Conservation (phyloP, 2,329 filamentous ascomycete species). For the Clarireedia homoeocarpa region DNA sequence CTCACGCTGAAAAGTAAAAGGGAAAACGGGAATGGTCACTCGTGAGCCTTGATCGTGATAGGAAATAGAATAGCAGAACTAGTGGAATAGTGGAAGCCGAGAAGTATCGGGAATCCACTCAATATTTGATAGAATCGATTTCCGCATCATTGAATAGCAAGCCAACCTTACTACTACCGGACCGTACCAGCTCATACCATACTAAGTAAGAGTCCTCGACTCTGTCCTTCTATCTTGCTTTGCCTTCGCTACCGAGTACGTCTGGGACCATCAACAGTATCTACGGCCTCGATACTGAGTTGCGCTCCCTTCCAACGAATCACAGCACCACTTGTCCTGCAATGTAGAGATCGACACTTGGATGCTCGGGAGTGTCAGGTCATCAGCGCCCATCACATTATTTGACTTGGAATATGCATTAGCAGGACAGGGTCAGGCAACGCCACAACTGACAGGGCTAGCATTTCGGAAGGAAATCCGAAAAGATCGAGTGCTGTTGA, state of each 20-base stretch:
- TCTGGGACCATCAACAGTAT: not conserved
- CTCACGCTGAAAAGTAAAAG: not conserved
- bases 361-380: conserved; percentile 21
- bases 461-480: conserved; percentile 5
- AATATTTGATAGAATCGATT: too few relatives aligned
- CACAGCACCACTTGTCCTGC: conserved; percentile 12
- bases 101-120: too few relatives aligned
- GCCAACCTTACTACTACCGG: too few relatives aligned
- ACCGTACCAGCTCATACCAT: too few relatives aligned
- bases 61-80: not conserved
- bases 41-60: not conserved
- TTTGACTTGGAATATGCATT: conserved; percentile 2
- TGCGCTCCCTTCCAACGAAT: conserved; percentile 13
- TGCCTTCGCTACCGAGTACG: not conserved
- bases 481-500: not conserved
- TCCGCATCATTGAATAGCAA: too few relatives aligned
- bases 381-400: not conserved
- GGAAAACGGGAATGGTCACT: not conserved
- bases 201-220: too few relatives aligned
- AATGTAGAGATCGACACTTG: conserved; percentile 19
- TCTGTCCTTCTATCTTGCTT: too few relatives aligned
- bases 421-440: not conserved
- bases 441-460: conserved; percentile 6
- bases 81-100: not conserved
- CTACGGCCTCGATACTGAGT: conserved; percentile 2